These are phyloP conservation scores for Paracoccidioides brasiliensis DNA, from an alignment of 2,329 filamentous ascomycete genomes.

Conservation along the genomic window DNA sequence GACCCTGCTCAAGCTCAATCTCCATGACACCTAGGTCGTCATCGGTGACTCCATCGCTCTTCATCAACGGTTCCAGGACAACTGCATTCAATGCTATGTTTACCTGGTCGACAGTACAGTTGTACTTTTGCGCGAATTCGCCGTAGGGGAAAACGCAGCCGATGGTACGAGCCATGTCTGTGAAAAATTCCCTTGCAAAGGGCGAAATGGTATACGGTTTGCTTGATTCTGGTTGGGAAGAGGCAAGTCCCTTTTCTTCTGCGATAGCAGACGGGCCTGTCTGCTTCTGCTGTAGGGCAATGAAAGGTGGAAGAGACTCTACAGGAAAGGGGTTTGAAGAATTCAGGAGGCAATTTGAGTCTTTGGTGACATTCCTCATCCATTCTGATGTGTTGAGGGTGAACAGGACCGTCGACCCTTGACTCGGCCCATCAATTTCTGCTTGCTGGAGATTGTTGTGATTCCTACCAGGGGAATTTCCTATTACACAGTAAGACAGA, in stretches of 20 bases:
- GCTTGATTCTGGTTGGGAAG: not conserved
- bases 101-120: slow-evolving; percentile 13
- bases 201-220: not conserved
- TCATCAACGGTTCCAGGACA: slow-evolving; percentile 14
- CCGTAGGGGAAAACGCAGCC: slow-evolving; percentile 14
- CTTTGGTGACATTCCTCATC: not conserved
- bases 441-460: not conserved
- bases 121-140: slow-evolving; percentile 14
- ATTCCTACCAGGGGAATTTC: not conserved
- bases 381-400: not conserved
- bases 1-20: not conserved
- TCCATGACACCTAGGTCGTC: too few relatives aligned
- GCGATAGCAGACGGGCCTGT: not conserved
- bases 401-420: not conserved
- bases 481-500: not conserved
- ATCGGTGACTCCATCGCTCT: not conserved
- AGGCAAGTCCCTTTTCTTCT: not conserved
- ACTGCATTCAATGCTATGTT: slow-evolving; percentile 12
- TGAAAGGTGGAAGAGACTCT: not conserved
- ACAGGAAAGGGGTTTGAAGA: not conserved
- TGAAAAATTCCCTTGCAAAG: slow-evolving; percentile 15
- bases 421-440: not conserved
- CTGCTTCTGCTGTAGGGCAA: not conserved
- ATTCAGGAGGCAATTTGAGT: too few relatives aligned
- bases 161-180: slow-evolving; percentile 15